Base-by-base conservation (phyloP, 148 eudicot species). In the Mesembryanthemum crystallinum region DNA sequence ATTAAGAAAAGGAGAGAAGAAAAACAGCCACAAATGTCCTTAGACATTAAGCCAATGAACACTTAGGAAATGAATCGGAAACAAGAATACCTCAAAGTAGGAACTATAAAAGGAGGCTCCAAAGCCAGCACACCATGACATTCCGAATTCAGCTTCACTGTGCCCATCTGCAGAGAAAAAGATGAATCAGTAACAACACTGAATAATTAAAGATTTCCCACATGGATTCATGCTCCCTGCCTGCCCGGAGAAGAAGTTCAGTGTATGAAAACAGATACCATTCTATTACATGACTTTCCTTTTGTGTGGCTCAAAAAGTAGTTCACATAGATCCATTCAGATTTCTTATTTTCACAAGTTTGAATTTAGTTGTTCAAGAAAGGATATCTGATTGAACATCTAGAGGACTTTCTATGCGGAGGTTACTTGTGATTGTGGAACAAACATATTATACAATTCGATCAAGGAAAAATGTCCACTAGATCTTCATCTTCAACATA, bases 121-220 rank as follows among this genome's bases (percentile, higher is more conserved):
- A 80, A 95, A 95, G 78, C 98, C 93, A 83, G 98, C 98, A 80
- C 98, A 95, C 99, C 98, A 95, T 27, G 97, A 92, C 99, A 92
- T 95, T 72, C 99, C 99, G 63, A 95, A 95, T 83, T 95, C 99
- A 35, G 99, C 99, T 81, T 95, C 99, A 83, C 82, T 92, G 78
- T 95, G 99, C 23, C 99, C 99, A 86, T 95, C 99, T 95, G 69
- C 73, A 77, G 59, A 62, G 30, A 33, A 35, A 10, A 58, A 59
- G 32, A 42, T 13, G 10, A 43, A 69, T 49, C 76, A 20, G 47
- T 57, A 21, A 65, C 28, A 25, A 12, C 20, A 5, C 64, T 0
- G 42, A 1, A 12, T 35, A 10, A n/a, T 47, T 58, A 35, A 68
- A 28, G 28, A 43, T 20, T 25, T 23, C 11, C 58, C n/a, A 28